Base-by-base conservation (phyloP, 2,329 filamentous ascomycete genomes). In the Fusarium secorum region DNA sequence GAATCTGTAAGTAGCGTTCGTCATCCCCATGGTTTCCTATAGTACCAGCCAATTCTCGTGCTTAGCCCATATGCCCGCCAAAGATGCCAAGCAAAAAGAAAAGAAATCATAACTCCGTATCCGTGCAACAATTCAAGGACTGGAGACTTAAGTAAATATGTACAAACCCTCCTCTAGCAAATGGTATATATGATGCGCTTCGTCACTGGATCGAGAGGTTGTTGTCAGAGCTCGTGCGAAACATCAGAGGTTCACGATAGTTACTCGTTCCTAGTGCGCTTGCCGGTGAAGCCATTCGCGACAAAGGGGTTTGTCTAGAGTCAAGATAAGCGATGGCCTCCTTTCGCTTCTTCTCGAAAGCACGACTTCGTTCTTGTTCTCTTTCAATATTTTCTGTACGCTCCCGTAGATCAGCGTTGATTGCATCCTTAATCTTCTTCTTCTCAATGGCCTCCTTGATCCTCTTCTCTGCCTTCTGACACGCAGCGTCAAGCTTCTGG, bases 321-420 rank as follows among this genome's bases (percentile, higher is more conserved):
- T 77, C 75, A 30, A 87, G 66, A 42, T 80, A 80, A 24, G 79
- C 79, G 24, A 84, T 77, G 5, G 86, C 86, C 66, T 86, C 83
- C 42, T 79, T 79, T 44, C 87, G 82, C 68, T 76, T 83, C 57
- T 74, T 66, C 75, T 89, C 87, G 71, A 89, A 89, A 2, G 77
- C 64, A 11, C 80, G 80, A 58, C 85, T 88, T 52, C 84, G 82
- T 64, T 84, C 81, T 33, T 85, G 79, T 77, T 89, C 87, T 33
- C 77, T 74, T 18, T 83, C 81, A 39, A 87, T 77, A 7, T 79
- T 75, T n/a, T 64, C 74, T 70, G 78, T 74, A 26, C 87, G 83
- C 61, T 81, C 78, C 11, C 80, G 75, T 22, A 83, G 76, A 42
- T 89, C 87, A 14, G 78, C 75, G 45, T 81, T 79, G 33, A 85